A percentile compares a stretch with the other conserved stretches of the same genome.
Evolutionary conservation across 306 rosid genomes (phyloP).

Genomic region (Dalbergia cultrata): DNA sequence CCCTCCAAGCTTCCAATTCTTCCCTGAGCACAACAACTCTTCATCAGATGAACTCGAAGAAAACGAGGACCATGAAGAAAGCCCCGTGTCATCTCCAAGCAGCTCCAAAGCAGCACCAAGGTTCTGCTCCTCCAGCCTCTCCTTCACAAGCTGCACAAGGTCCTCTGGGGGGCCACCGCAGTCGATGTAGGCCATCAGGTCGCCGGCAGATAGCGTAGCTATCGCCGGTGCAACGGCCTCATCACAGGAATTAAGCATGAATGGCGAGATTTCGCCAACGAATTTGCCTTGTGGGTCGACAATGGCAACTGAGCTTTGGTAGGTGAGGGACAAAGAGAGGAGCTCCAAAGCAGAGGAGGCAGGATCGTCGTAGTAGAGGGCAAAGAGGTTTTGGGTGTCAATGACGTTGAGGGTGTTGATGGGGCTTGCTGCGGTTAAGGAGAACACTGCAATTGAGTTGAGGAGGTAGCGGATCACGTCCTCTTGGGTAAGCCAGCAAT

Average conservation of each 20-base stretch:
- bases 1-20: constrained; percentile 62
- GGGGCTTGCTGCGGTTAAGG: constrained; percentile 55
- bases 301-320: constrained; percentile 77
- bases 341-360: constrained; percentile 71
- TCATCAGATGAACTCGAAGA: constrained; percentile 81
- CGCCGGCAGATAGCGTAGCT: constrained; percentile 78
- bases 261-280: constrained; percentile 83
- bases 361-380: constrained; percentile 65
- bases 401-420: constrained; percentile 67
- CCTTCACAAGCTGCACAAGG: constrained; percentile 70
- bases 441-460: constrained; percentile 72
- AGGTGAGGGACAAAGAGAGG: constrained; percentile 55
- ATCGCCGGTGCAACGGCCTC: constrained; percentile 63
- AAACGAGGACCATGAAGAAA: constrained; percentile 64
- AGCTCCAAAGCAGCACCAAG: constrained; percentile 61
- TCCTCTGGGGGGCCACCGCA: constrained; percentile 81
- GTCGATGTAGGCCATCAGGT: constrained; percentile 74
- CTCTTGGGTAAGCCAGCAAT: constrained; percentile 93
- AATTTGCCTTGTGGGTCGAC: constrained; percentile 60
- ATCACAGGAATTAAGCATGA: constrained; percentile 64
- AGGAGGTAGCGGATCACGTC: constrained; percentile 85
- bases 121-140: constrained; percentile 63
- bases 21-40: constrained; percentile 59
- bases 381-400: constrained; percentile 55
- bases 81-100: constrained; percentile 61